Percentiles rank a stretch among this genome's conserved stretches.
phyloP scores from a whole-genome alignment of 2,329 filamentous ascomycete genomes.

The Simplicillium sp. region DNA sequence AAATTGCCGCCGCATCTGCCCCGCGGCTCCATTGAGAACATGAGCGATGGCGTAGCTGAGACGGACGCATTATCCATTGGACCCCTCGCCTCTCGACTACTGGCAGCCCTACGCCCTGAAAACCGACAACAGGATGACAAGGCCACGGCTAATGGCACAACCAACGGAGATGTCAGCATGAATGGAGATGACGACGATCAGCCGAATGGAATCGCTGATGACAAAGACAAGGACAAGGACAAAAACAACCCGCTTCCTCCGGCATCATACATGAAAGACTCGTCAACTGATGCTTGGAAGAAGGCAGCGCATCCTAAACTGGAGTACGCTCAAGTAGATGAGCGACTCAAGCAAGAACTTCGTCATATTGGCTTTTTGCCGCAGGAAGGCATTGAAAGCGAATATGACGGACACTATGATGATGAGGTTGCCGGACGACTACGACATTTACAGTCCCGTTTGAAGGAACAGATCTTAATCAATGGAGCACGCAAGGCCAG shows the following conservation, averaged over 20 bases:
- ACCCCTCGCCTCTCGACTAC: constrained; percentile 71
- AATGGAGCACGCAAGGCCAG: constrained; percentile 88
- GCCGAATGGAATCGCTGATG: constrained; percentile 11
- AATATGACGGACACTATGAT: constrained; percentile 85
- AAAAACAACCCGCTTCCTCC: constrained; percentile 43
- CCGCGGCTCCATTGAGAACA: constrained; percentile 74
- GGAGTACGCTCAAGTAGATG: constrained; percentile 80
- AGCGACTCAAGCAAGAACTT: constrained; percentile 84
- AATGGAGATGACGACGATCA: constrained; percentile 39
- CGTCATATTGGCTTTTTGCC: constrained; percentile 83
- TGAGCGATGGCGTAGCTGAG: constrained; percentile 79
- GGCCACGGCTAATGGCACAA: constrained; percentile 39
- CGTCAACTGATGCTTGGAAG: constrained; percentile 67
- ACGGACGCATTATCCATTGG: constrained; percentile 85
- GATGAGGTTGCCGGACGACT: constrained; percentile 89
- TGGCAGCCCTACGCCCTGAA: constrained; percentile 75
- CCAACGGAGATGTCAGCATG: constrained; percentile 44
- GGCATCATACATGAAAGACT: constrained; percentile 72
- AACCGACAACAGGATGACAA: constrained; percentile 51
- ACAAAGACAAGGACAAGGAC: constrained; percentile 14
- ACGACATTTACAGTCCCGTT: constrained; percentile 71
- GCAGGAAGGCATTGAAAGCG: constrained; percentile 51
- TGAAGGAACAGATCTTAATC: constrained; percentile 73
- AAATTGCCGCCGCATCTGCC: constrained; percentile 71
- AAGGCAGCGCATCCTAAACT: constrained; percentile 65